Evolutionary conservation across 495 filamentous ascomycete species (phyloP), one percentile per base, ranked within the genome.

Genomic region (Rhypophila decipiens): DNA sequence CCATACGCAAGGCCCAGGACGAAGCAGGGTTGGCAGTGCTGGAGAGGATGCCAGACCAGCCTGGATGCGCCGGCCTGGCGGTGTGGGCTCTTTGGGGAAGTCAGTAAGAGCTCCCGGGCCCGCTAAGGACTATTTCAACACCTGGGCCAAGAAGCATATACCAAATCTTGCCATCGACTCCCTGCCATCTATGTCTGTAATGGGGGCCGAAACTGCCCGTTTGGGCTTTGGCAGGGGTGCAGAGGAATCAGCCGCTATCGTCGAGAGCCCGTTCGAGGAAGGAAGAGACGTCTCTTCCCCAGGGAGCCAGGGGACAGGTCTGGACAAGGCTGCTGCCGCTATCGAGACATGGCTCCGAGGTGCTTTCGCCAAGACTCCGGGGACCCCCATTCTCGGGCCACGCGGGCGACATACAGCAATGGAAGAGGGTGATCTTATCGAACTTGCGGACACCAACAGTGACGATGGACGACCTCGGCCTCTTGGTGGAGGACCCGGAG

Each of bases 311-410:
- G 66, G 65, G 18, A 63, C 63, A 17, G 71, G 66, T 5, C 65
- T 97, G 5, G 90, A 96, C 55, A 86, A 88, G 44, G 80, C 94
- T 2, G 90, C 89, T 0, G 83, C 86, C 11, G 85, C 83, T 11
- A 77, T 98, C 23, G 91, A 96, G 64, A 81, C 83, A 5, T 98
- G 93, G 88, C 74, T 96, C 52, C 73, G 89, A 36, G 88, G 84
- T 51, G 78, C 91, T 45, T 87, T 85, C 31, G 77, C 74, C 2
- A 79, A 78, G 53, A 73, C 72, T 1, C 69, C 76, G 2, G 68
- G 69, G 19, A 77, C 75, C 24, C 70, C 78, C 1, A 58, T 69
- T 4, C 44, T 76, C 12, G 63, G 69, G 5, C 68, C 69, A 4
- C 65, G 60, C 22, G 61, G 60, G 43, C 53, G 50, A 46, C 51